A percentile compares a stretch with the other conserved stretches of the same genome.
These are phyloP conservation scores for Pilasporangium apinafurcum DNA, from an alignment of 352 stramenopile genomes.

Conservation along the genomic window DNA sequence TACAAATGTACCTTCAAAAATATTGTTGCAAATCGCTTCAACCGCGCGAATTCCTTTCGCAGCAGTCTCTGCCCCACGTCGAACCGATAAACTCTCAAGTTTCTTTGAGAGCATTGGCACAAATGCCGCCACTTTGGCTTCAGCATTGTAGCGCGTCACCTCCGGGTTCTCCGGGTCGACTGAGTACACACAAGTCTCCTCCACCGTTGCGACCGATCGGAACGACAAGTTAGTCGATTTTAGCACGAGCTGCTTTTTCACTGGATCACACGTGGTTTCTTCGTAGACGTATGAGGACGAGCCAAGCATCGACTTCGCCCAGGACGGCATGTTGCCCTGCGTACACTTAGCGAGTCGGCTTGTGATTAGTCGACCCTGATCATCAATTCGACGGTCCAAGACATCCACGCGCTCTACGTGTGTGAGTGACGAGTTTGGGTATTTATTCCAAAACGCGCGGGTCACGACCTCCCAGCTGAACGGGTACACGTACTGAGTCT, in stretches of 20 bases:
- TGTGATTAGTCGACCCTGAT: slow-evolving; percentile 55
- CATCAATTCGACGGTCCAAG: slow-evolving; percentile 64
- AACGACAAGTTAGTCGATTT: slow-evolving; percentile 82
- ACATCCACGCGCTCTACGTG: slow-evolving; percentile 84
- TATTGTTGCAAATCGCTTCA: slow-evolving; percentile 79
- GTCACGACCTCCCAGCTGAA: slow-evolving; percentile 83
- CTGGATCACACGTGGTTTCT: slow-evolving; percentile 68
- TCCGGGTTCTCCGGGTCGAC: slow-evolving; percentile 45
- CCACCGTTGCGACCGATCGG: slow-evolving; percentile 66
- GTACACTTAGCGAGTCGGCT: slow-evolving; percentile 67
- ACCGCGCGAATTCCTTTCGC: slow-evolving; percentile 75
- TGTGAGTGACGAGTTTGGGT: slow-evolving; percentile 69
- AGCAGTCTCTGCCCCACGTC: slow-evolving; percentile 63
- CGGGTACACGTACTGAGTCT: slow-evolving; percentile 71
- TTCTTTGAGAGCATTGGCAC: slow-evolving; percentile 77
- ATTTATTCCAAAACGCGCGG: slow-evolving; percentile 87
- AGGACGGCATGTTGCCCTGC: slow-evolving; percentile 70
- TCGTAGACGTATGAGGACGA: slow-evolving; percentile 79
- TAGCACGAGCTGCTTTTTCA: slow-evolving; percentile 56
- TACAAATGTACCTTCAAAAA: slow-evolving; percentile 80
- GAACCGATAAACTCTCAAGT: slow-evolving; percentile 75
- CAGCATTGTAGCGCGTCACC: slow-evolving; percentile 59
- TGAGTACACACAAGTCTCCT: slow-evolving; percentile 83
- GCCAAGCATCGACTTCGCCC: slow-evolving; percentile 59
- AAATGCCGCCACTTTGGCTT: slow-evolving; percentile 79